Evolutionary conservation across 441 rosid species (phyloP), one percentile per base, ranked within the genome.

Genomic region (Pelargonium citronellum): DNA sequence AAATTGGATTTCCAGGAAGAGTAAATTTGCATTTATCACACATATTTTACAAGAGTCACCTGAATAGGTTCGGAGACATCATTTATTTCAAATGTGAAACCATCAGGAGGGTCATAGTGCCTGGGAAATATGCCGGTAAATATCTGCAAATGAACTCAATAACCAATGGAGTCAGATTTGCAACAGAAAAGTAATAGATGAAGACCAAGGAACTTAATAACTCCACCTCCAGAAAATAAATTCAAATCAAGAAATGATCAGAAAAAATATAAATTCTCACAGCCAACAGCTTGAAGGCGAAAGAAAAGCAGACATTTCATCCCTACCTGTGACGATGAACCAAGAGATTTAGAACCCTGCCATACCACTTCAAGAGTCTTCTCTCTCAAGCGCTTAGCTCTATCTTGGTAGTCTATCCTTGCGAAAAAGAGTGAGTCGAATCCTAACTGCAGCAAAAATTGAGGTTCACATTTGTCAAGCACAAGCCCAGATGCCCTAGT

Each of bases 31-130:
- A 58, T 49, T 19, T 72, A 12, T 12, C 39, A 12, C 65, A 24
- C 17, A 74, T 20, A 15, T 63, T 76, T 53, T 5, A 70, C 19
- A 71, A 63, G 58, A 69, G 66, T 82, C 75, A 88, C 92, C 90
- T 88, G 93, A 74, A 88, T 68, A 37, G 91, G 91, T 80, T 89
- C 79, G 53, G 93, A 86, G 20, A 86, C 86, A 79, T 86, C 91
- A 69, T 86, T 88, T 71, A 88, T 77, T 75, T 86, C 93, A 80
- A 88, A 88, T 63, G 77, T 73, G 77, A 88, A 88, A 67, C 88
- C 91, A 75, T 88, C 88, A 39, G 93, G 93, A 67, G 93, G 93
- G 61, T 88, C 91, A 70, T 88, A 86, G 80, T 88, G 93, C 71
- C 81, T 80, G 17, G 89, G 88, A 74, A 88, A 88, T 67, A 88